Evolutionary conservation across 108 stramenopile species (phyloP).

Genomic region (Poteriospumella lacustris): DNA sequence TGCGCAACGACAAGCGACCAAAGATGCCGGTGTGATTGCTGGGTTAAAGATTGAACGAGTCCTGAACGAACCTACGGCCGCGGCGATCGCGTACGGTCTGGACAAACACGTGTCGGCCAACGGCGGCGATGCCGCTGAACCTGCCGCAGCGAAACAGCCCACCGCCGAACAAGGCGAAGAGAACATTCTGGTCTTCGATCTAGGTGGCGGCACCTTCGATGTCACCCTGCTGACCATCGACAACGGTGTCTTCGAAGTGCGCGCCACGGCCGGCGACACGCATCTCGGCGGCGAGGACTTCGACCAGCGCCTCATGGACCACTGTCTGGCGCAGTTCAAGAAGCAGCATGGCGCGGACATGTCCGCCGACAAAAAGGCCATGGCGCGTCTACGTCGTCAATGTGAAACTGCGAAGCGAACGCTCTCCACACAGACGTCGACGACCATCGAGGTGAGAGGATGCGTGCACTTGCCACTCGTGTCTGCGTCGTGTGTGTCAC

Average conservation of each 20-base stretch:
- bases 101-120: too few relatives aligned
- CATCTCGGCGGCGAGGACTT: constrained; percentile 90
- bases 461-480: too few relatives aligned
- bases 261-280: constrained; percentile 80
- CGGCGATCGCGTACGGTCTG: constrained; percentile 69
- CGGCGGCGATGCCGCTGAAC: too few relatives aligned
- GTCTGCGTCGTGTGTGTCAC: too few relatives aligned
- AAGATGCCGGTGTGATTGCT: constrained; percentile 67
- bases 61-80: constrained; percentile 72
- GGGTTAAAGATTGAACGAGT: constrained; percentile 66
- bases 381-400: constrained; percentile 73
- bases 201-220: constrained; percentile 72
- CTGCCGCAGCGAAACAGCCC: constrained; percentile 20
- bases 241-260: constrained; percentile 71
- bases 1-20: constrained; percentile 62
- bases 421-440: constrained; percentile 71
- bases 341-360: constrained; percentile 70
- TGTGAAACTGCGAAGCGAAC: constrained; percentile 85
- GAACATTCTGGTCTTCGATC: constrained; percentile 85
- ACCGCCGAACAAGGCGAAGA: too few relatives aligned
- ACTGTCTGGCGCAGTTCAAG: constrained; percentile 76
- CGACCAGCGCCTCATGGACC: constrained; percentile 80
- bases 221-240: constrained; percentile 59
- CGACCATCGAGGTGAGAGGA: constrained; percentile 62
- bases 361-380: constrained; percentile 66